These are phyloP conservation scores for Acacia concinna DNA, from an alignment of 331 rosid species.

Conservation along the genomic window DNA sequence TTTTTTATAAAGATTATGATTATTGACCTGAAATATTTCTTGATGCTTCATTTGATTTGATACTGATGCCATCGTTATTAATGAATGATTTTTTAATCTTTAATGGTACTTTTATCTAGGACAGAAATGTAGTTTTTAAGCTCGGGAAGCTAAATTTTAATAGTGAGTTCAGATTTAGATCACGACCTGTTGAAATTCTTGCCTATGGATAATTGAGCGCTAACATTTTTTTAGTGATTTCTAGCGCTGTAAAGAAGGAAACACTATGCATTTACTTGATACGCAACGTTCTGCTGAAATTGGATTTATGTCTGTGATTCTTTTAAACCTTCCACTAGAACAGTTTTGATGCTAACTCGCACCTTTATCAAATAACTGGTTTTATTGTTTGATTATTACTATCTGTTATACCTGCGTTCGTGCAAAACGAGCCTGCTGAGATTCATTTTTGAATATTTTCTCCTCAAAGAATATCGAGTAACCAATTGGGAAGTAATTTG, in stretches of 20 bases:
- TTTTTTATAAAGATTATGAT: background rate
- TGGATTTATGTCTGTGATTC: background rate
- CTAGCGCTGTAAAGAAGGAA: background rate
- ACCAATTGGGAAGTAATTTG: background rate
- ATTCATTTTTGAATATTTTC: background rate
- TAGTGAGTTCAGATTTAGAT: slow-evolving; percentile 4
- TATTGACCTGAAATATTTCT: background rate
- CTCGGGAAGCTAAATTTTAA: background rate
- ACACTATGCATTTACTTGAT: background rate
- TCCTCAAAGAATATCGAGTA: background rate
- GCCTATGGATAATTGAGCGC: background rate
- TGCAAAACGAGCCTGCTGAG: background rate
- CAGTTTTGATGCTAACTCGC: background rate
- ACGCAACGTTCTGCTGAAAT: background rate
- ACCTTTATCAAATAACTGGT: background rate
- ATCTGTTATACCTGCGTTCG: background rate
- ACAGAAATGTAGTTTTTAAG: background rate
- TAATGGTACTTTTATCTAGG: background rate
- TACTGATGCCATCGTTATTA: background rate
- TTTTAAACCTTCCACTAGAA: background rate
- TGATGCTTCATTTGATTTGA: background rate
- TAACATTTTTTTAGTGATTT: background rate
- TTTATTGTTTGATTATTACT: background rate
- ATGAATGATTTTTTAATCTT: background rate
- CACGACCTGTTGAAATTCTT: background rate